phyloP scores from a whole-genome alignment of 2,329 filamentous ascomycete genomes.

The Beauveria asiatica region DNA sequence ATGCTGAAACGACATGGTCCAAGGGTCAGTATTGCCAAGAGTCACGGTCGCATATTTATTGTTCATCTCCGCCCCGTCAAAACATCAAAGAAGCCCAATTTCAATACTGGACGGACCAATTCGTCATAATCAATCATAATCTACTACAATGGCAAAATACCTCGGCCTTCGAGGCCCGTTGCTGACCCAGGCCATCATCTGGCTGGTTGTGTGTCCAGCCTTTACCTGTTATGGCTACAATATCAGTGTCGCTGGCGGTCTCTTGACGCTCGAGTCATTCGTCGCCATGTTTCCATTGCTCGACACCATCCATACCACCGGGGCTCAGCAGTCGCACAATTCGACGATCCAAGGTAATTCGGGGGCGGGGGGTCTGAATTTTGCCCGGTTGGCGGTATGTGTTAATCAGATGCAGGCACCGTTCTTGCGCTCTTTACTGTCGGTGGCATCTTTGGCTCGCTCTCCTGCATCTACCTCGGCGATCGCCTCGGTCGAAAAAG shows the following conservation, averaged over 20 bases:
- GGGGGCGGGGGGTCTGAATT: background rate
- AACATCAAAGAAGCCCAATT: background rate
- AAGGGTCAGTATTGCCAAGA: background rate
- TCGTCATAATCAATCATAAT: background rate
- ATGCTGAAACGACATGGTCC: background rate
- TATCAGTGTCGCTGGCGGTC: slow-evolving; percentile 61
- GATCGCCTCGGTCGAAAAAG: slow-evolving; percentile 49
- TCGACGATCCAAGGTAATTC: slow-evolving; percentile 34
- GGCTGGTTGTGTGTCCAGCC: slow-evolving; percentile 33
- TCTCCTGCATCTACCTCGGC: slow-evolving; percentile 36
- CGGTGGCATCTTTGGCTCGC: slow-evolving; percentile 47
- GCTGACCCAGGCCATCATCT: slow-evolving; percentile 29
- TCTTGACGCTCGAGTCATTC: slow-evolving; percentile 55
- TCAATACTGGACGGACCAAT: background rate
- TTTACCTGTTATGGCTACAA: slow-evolving; percentile 47
- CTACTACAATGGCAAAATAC: slow-evolving; percentile 14
- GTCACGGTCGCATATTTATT: background rate
- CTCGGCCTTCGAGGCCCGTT: slow-evolving; percentile 29
- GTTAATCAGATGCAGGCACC: slow-evolving; percentile 22
- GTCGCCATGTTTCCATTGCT: slow-evolving; percentile 43
- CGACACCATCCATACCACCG: slow-evolving; percentile 40
- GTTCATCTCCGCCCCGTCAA: background rate
- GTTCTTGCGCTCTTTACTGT: slow-evolving; percentile 46
- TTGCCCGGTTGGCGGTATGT: background rate
- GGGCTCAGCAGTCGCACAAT: slow-evolving; percentile 27